phyloP scores from a whole-genome alignment of 2,329 filamentous ascomycete species.

The Fusarium nanum region DNA sequence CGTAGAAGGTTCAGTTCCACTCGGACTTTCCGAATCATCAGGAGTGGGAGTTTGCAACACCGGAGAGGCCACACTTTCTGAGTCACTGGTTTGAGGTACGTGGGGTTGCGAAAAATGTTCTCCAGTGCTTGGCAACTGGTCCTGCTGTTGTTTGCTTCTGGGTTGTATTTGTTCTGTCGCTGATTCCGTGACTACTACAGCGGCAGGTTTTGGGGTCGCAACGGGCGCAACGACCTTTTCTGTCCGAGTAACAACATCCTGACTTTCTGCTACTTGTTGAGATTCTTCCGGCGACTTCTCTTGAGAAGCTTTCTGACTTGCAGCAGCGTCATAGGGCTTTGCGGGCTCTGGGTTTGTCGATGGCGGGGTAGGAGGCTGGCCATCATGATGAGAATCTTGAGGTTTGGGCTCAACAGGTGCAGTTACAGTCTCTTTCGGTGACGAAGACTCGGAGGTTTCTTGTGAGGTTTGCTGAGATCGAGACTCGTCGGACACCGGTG shows the following conservation, averaged over 20 bases:
- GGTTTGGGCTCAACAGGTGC: constrained; percentile 14
- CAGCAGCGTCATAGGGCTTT: constrained; percentile 18
- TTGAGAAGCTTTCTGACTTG: constrained; percentile 1
- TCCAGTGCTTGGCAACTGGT: background rate
- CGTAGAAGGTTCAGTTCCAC: constrained; percentile 26
- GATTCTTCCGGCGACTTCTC: constrained; percentile 1
- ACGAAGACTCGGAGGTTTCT: constrained; percentile 3
- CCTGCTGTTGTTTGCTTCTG: constrained; percentile 16
- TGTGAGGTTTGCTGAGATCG: constrained; percentile 18
- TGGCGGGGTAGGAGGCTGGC: constrained; percentile 42
- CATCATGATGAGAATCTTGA: constrained; percentile 24
- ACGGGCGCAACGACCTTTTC: background rate
- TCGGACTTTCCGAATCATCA: constrained; percentile 28
- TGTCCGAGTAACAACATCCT: background rate
- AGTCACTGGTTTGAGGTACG: background rate
- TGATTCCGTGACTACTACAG: background rate
- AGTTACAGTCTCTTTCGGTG: background rate
- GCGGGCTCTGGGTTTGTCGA: constrained; percentile 31
- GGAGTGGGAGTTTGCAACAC: constrained; percentile 27
- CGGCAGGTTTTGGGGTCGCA: constrained; percentile 4
- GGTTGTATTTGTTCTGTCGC: constrained; percentile 7
- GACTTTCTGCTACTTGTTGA: background rate
- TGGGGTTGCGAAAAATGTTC: background rate
- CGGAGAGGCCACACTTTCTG: constrained; percentile 3
- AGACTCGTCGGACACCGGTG: constrained; percentile 22